Evolutionary conservation across 1,284 basidiomycete species (phyloP).

Genomic region (Neonothopanus nambi): DNA sequence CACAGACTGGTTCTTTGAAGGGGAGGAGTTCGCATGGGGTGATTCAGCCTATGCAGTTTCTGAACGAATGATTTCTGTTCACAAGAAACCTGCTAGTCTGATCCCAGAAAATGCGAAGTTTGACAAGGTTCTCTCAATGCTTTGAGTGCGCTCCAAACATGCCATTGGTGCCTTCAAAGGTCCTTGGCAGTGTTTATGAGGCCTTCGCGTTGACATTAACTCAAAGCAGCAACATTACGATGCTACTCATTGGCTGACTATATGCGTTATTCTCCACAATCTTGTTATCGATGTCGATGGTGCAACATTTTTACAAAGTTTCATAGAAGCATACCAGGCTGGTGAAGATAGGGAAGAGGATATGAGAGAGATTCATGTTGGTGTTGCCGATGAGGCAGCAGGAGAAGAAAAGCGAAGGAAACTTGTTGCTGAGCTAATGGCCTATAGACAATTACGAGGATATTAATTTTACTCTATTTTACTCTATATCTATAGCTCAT

Average conservation of each 20-base stretch:
- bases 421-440: no score
- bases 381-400: background rate
- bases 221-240: conserved; percentile 26
- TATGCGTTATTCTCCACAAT: conserved; percentile 38
- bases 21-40: conserved; percentile 39
- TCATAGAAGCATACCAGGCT: background rate
- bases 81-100: conserved; percentile 33
- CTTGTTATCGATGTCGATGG: conserved; percentile 36
- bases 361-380: background rate
- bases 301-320: background rate
- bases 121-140: conserved; percentile 28
- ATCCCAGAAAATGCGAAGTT: conserved; percentile 30
- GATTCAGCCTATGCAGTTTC: conserved; percentile 38
- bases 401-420: background rate
- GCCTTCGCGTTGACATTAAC: conserved; percentile 31
- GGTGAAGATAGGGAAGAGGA: background rate
- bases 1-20: conserved; percentile 32
- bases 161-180: conserved; percentile 37
- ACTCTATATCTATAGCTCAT: no score
- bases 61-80: conserved; percentile 29
- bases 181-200: conserved; percentile 32
- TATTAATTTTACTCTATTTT: no score
- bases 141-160: conserved; percentile 36
- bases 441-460: no score
- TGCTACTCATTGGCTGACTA: conserved; percentile 35